phyloP scores from a whole-genome alignment of 2,329 filamentous ascomycete genomes.

The Lasiodiplodia gonubiensis region DNA sequence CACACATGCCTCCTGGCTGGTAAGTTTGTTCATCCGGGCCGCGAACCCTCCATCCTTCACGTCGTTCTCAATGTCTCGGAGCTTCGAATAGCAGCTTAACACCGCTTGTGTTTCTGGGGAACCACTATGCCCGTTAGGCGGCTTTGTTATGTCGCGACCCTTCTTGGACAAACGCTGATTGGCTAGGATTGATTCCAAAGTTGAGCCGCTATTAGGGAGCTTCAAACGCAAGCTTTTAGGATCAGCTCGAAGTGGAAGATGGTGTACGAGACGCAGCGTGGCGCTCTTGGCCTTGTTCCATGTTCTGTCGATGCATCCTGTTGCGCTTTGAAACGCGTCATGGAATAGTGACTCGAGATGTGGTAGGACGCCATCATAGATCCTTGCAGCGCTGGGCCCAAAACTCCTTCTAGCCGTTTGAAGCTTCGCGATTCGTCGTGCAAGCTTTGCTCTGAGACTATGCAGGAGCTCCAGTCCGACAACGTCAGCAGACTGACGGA shows the following conservation, averaged over 20 bases:
- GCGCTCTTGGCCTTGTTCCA: conserved; percentile 35
- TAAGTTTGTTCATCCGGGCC: not conserved
- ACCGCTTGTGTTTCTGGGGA: not conserved
- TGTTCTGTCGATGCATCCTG: conserved; percentile 32
- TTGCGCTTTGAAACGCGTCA: conserved; percentile 30
- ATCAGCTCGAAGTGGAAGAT: conserved; percentile 48
- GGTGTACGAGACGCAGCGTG: conserved; percentile 48
- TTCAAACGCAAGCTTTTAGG: not conserved
- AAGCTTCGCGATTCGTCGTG: conserved; percentile 64
- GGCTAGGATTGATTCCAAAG: not conserved
- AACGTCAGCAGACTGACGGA: conserved; percentile 47
- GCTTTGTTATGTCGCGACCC: not conserved
- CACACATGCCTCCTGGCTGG: conserved; percentile 34
- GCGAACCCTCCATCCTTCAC: not conserved
- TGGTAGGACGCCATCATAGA: conserved; percentile 40
- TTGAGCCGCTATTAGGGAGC: not conserved
- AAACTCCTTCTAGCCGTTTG: conserved; percentile 48
- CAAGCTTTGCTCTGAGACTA: conserved; percentile 59
- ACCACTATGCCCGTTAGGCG: not conserved
- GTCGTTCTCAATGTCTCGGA: conserved; percentile 4
- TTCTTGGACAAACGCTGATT: not conserved
- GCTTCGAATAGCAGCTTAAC: not conserved
- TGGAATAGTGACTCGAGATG: conserved; percentile 34
- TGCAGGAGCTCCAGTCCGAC: conserved; percentile 46
- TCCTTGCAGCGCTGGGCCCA: conserved; percentile 4